Conservation (phyloP, 352 stramenopile genomes). For the Pelagophyceae sp. region DNA sequence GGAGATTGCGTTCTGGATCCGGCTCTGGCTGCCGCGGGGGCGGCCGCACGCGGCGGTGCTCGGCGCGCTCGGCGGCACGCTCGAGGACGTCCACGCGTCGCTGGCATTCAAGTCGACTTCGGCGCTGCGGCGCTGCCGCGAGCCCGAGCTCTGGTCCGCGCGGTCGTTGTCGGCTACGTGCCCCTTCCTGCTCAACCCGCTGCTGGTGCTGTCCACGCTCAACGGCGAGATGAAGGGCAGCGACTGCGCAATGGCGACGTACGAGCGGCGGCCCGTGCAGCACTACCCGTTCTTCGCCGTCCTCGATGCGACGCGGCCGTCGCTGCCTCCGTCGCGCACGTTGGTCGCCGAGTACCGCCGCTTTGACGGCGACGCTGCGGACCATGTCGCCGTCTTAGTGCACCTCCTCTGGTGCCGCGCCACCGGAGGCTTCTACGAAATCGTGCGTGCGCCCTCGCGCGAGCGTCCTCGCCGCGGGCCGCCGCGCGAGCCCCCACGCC, state of each 20-base stretch:
- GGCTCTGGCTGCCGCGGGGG: not conserved
- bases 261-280: not conserved
- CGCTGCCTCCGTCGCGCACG: not conserved
- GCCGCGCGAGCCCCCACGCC: no score
- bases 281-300: not conserved
- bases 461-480: no score
- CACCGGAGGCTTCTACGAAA: not conserved
- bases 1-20: not conserved
- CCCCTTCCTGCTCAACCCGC: not conserved
- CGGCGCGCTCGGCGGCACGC: not conserved
- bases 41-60: not conserved
- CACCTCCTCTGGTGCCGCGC: not conserved
- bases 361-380: not conserved
- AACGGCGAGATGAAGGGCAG: not conserved
- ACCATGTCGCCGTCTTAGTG: not conserved
- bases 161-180: not conserved
- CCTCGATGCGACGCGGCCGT: not conserved
- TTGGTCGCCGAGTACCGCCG: no score
- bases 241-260: not conserved
- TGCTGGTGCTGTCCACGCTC: not conserved
- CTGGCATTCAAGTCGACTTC: not conserved
- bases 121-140: not conserved
- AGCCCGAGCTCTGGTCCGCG: not conserved
- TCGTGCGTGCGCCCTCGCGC: not conserved
- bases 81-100: not conserved